Base-by-base conservation (phyloP, 176 grass and related monocot genomes). In the Calamus simplicifolius region DNA sequence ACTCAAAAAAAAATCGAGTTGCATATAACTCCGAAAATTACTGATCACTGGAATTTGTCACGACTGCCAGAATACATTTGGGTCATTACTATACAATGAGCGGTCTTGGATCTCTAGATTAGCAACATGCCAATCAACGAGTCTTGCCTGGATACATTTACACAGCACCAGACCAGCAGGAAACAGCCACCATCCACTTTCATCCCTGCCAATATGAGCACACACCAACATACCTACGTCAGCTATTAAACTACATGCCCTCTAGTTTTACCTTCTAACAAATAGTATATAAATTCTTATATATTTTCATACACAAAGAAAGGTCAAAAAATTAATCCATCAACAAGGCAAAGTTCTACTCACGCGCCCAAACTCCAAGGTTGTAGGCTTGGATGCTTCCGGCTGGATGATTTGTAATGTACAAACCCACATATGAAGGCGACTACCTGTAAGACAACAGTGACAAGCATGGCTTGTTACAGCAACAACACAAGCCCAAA, bases 21-120 rank as follows among this genome's bases (percentile, higher is more conserved):
- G 62, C 56, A 57, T 69, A 65, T 70, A 58, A 75, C 48, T 77
- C n/a, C 16, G 38, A 5, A 48, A 49, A 51, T 61, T 10, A 49
- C 61, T 67, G 67, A 61, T 52, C 27, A 63, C 61, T 76, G 49
- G 61, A 35, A 38, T 58, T n/a, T 63, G 76, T 99, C 79, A 99
- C 67, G 85, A 82, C 57, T 93, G 94, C 94, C 94, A 99, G 78
- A 93, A 99, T 75, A 93, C 69, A 66, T 67, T 76, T 50, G 84
- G 88, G 66, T 99, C 82, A 69, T 82, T 79, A 69, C 94, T 99
- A 78, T 99, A 99, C 73, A 99, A 67, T 1, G 81, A 84, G 5
- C 85, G 88, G 28, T 99, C 94, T 77, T 99, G 94, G 50, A 99
- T 93, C 77, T 99, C 94, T 73, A 99, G 75, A 79, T 99, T 99